These are phyloP conservation scores for Flueggea neowawraea DNA, from an alignment of 441 rosid species.

Conservation along the genomic window DNA sequence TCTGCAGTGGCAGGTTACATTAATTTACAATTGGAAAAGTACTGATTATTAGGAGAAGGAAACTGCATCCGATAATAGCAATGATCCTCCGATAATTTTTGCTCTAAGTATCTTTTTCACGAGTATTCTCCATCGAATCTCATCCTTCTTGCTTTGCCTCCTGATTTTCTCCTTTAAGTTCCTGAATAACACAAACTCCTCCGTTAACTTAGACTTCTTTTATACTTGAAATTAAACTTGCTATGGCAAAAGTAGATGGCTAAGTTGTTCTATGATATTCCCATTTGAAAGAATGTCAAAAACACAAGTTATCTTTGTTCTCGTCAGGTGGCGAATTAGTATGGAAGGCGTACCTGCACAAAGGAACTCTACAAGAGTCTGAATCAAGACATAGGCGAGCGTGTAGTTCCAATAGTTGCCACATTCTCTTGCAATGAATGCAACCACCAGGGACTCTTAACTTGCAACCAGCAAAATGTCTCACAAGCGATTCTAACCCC, in stretches of 20 bases:
- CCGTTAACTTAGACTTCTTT: no score
- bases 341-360: constrained; percentile 49
- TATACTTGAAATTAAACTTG: no score
- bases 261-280: no score
- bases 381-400: constrained; percentile 75
- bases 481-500: constrained; percentile 67
- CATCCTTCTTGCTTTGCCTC: constrained; percentile 82
- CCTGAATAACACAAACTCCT: constrained; percentile 19
- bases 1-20: neutral
- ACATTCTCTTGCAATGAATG: constrained; percentile 84
- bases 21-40: constrained; percentile 12
- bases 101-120: constrained; percentile 66
- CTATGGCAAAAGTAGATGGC: no score
- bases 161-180: constrained; percentile 61
- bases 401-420: constrained; percentile 90
- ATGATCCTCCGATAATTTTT: constrained; percentile 52
- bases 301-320: no score
- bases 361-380: constrained; percentile 62
- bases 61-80: constrained; percentile 39
- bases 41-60: constrained; percentile 15
- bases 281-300: no score
- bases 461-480: constrained; percentile 77
- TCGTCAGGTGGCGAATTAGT: neutral
- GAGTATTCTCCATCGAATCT: constrained; percentile 68
- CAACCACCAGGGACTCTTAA: constrained; percentile 76